Evolutionary conservation across 2,329 filamentous ascomycete species (phyloP).

Genomic region (Boeremia exigua): DNA sequence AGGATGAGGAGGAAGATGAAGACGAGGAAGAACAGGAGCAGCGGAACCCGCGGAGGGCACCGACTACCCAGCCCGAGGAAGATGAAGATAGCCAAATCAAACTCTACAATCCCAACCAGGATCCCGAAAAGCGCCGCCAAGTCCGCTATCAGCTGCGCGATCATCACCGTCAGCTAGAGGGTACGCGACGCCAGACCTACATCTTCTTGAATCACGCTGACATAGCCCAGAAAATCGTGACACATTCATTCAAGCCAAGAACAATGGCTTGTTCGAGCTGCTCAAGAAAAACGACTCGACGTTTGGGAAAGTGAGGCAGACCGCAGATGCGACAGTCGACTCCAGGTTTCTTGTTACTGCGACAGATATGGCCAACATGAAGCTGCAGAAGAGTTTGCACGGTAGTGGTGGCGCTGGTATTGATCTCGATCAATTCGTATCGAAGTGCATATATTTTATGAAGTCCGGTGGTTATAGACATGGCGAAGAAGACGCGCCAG

Average conservation of each 20-base stretch:
- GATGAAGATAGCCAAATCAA: constrained; percentile 39
- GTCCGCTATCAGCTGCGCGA: constrained; percentile 74
- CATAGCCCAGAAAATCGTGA: constrained; percentile 66
- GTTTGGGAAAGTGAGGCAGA: constrained; percentile 78
- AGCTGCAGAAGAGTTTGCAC: constrained; percentile 74
- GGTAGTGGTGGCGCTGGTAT: constrained; percentile 77
- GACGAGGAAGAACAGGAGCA: constrained; percentile 22
- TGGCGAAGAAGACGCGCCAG: constrained; percentile 59
- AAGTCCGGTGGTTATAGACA: constrained; percentile 58
- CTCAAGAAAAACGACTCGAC: constrained; percentile 70
- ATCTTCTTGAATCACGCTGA: not conserved
- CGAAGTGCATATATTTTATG: constrained; percentile 90
- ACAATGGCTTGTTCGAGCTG: constrained; percentile 68
- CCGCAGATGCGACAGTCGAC: constrained; percentile 88
- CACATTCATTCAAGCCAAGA: constrained; percentile 71
- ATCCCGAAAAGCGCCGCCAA: constrained; percentile 72
- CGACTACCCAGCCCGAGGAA: constrained; percentile 18
- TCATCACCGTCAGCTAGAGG: constrained; percentile 66
- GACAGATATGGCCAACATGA: constrained; percentile 80
- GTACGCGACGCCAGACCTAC: constrained; percentile 44
- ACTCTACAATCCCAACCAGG: constrained; percentile 83
- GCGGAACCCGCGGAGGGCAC: not conserved
- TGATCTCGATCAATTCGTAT: constrained; percentile 89
- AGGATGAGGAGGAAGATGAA: constrained; percentile 21
- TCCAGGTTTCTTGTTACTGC: constrained; percentile 82